Evolutionary conservation across 495 filamentous ascomycete genomes (phyloP), one percentile per base, ranked within the genome.

Genomic region (Penicillium canariense): DNA sequence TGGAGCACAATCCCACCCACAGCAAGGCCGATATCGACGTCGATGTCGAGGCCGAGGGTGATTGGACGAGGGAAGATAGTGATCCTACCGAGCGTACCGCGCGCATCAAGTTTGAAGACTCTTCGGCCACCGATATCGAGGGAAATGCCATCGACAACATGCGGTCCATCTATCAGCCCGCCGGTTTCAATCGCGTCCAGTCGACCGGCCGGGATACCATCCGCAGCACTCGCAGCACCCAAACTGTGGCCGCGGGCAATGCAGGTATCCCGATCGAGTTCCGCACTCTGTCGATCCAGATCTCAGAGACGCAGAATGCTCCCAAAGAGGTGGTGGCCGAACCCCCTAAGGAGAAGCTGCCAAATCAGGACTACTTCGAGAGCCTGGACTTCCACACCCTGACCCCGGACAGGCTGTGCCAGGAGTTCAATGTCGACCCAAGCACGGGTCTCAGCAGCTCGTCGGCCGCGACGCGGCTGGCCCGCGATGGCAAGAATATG

Each of bases 401-500:
- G 23, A 26, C 48, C 15, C 26, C 60, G n/a, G 62, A 71, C 4
- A 52, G 58, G 8, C 48, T 73, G n/a, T 66, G 55, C 31, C 66
- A 66, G 42, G 52, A 70, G 45, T 70, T 73, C 60, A 71, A 68
- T 31, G 65, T 70, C 30, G 63, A 70, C 18, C 40, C 47, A 20
- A 58, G 61, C 7, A 55, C 55, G 12, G 70, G 70, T 3, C 62
- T 73, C 14, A 74, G 64, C 43, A 22, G 39, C 5, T 52, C 55
- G 0, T 51, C 67, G 5, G 77, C 74, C 7, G 62, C 71, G 6
- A 70, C 72, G 3, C 75, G 76, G 31, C 68, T 81, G 8, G 72
- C 75, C 31, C 73, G 82, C 39, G 80, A 85, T 66, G 85, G 86
- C 4, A 76, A 69, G 40, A 91, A 90, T 56, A 72, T 78, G 6